Evolutionary conservation across 1,139 yeast species (phyloP).

Genomic region (Debaryomycetaceae sp.): DNA sequence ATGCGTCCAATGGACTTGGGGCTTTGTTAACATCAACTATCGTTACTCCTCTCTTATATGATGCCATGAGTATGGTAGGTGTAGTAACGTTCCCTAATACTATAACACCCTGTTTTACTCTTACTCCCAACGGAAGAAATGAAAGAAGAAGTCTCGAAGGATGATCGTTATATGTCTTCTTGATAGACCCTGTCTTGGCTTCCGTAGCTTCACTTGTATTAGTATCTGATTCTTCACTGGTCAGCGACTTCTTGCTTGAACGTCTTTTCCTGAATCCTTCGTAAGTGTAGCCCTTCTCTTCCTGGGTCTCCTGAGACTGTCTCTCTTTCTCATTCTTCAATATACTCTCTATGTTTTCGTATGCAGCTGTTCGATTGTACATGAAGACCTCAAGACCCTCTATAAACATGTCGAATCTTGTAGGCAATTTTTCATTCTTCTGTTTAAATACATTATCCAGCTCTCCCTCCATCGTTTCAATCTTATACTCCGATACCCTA

Average conservation of each 20-base stretch:
- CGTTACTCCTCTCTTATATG: slow-evolving; percentile 58
- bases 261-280: slow-evolving; percentile 1
- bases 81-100: slow-evolving; percentile 79
- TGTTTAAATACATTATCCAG: slow-evolving; percentile 10
- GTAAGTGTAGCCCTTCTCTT: slow-evolving; percentile 7
- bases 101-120: slow-evolving; percentile 65
- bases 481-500: slow-evolving; percentile 41
- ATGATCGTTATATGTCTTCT: not conserved
- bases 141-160: slow-evolving; percentile 25
- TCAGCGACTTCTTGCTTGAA: not conserved
- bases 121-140: slow-evolving; percentile 56
- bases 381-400: slow-evolving; percentile 81
- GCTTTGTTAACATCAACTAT: slow-evolving; percentile 55
- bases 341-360: slow-evolving; percentile 57
- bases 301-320: slow-evolving; percentile 2
- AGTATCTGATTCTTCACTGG: slow-evolving; percentile 3
- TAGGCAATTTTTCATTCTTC: slow-evolving; percentile 49
- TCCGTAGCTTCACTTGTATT: slow-evolving; percentile 1
- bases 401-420: slow-evolving; percentile 55
- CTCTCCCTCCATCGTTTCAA: slow-evolving; percentile 22
- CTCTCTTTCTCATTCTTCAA: slow-evolving; percentile 23
- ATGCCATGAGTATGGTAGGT: slow-evolving; percentile 64
- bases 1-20: slow-evolving; percentile 50
- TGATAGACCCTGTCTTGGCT: not conserved
- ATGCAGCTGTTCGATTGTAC: slow-evolving; percentile 76